A percentile compares a stretch with the other conserved stretches of the same genome.
Conservation (phyloP, 2,329 filamentous ascomycete species). For the Esteya vermicola region DNA sequence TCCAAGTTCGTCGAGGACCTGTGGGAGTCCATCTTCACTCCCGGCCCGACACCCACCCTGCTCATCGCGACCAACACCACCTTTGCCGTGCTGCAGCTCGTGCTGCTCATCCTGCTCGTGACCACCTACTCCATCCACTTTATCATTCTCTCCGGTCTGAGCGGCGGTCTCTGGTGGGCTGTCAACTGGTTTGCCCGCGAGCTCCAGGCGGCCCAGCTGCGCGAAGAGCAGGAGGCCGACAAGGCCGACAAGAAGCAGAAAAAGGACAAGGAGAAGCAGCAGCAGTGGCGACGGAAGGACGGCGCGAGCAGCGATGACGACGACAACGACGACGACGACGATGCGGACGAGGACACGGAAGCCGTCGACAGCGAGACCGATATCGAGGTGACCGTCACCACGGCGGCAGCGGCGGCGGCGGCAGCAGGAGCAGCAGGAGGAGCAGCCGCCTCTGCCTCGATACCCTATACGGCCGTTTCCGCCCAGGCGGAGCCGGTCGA, state of each 20-base stretch:
- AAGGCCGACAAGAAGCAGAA: conserved; percentile 11
- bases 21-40: conserved; percentile 86
- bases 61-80: conserved; percentile 80
- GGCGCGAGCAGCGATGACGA: not conserved
- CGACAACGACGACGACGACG: not conserved
- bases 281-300: too few species aligned
- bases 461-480: too few species aligned
- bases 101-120: conserved; percentile 62
- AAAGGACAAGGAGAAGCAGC: conserved; percentile 12
- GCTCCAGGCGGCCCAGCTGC: conserved; percentile 32
- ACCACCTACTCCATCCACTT: conserved; percentile 86
- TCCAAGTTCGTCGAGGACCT: conserved; percentile 57
- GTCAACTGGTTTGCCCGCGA: conserved; percentile 94
- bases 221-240: conserved; percentile 15
- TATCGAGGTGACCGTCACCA: conserved; percentile 22
- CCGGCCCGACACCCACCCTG: conserved; percentile 77
- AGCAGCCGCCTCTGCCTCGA: not conserved
- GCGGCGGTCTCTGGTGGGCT: conserved; percentile 73
- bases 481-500: conserved; percentile 30
- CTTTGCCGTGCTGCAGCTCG: conserved; percentile 71
- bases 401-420: not conserved
- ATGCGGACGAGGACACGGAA: conserved; percentile 9
- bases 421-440: not conserved
- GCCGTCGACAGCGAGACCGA: conserved; percentile 33
- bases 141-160: conserved; percentile 63